Percentiles rank a stretch among this genome's conserved stretches.
These are phyloP conservation scores for Trichoderma breve DNA, from an alignment of 2,329 filamentous ascomycete species.

Conservation along the genomic window DNA sequence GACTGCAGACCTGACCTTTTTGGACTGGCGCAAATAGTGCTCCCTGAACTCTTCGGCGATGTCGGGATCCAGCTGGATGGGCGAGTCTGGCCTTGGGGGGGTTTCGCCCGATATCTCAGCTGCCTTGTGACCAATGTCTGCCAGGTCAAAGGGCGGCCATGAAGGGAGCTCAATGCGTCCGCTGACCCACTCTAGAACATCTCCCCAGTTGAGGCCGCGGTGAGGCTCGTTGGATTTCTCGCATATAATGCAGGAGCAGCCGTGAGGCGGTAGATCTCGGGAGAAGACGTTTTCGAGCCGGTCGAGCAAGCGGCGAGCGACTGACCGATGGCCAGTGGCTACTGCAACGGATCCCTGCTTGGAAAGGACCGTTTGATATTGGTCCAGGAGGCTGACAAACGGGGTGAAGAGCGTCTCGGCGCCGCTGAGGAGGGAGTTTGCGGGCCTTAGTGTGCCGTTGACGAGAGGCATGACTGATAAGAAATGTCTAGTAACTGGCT, in stretches of 20 bases:
- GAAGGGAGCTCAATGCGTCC: conserved; percentile 79
- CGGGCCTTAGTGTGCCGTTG: conserved; percentile 54
- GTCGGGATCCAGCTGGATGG: conserved; percentile 81
- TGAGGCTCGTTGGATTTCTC: conserved; percentile 59
- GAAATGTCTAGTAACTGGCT: conserved; percentile 70
- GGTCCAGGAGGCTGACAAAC: conserved; percentile 77
- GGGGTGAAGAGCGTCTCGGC: conserved; percentile 77
- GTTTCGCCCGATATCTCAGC: conserved; percentile 60
- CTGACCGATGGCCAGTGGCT: conserved; percentile 89
- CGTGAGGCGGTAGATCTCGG: conserved; percentile 80
- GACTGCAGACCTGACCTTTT: conserved; percentile 87
- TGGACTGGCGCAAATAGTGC: conserved; percentile 87
- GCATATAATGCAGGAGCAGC: conserved; percentile 86
- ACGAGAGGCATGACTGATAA: conserved; percentile 61
- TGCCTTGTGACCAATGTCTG: conserved; percentile 59
- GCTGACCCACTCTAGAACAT: conserved; percentile 89
- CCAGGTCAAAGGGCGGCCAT: conserved; percentile 85
- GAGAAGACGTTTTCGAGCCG: conserved; percentile 92
- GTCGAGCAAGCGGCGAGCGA: conserved; percentile 86
- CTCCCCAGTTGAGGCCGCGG: conserved; percentile 85
- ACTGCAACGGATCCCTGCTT: conserved; percentile 90
- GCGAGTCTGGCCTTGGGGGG: conserved; percentile 56
- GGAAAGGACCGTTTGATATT: conserved; percentile 77
- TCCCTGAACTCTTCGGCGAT: conserved; percentile 91
- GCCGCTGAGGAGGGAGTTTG: conserved; percentile 63